phyloP scores from a whole-genome alignment of 441 rosid genomes.

The Corymbia citriodora region DNA sequence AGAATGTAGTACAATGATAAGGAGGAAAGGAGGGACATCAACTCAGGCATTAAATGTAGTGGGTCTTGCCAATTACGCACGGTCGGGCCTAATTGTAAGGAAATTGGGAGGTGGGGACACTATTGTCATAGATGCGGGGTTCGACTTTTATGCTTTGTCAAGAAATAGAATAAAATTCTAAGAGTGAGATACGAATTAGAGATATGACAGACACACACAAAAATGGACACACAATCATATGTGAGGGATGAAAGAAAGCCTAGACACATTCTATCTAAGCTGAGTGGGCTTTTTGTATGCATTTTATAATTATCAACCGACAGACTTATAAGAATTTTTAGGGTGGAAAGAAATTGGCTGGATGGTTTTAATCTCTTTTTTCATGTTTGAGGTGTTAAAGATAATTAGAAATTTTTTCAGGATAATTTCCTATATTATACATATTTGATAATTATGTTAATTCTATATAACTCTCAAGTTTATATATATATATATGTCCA shows the following conservation, averaged over 20 bases:
- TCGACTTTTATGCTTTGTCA: neutral
- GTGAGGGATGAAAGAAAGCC: neutral
- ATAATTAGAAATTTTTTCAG: no score
- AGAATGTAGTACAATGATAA: neutral
- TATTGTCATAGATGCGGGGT: no score
- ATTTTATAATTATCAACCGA: no score
- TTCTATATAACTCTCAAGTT: no score
- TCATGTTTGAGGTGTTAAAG: neutral
- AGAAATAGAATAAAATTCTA: no score
- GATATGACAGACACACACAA: no score
- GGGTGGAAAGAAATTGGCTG: neutral
- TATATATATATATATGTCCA: no score
- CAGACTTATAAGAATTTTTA: neutral
- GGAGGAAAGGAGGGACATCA: neutral
- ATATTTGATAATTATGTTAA: no score
- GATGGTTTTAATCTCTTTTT: neutral
- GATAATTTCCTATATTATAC: neutral
- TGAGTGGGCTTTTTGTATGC: neutral
- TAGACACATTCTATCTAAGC: neutral
- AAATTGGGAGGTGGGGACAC: neutral
- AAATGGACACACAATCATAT: no score
- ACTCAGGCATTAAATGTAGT: neutral
- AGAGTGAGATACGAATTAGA: neutral
- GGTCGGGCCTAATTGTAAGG: neutral
- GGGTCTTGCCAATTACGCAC: neutral